Conservation (phyloP, 306 rosid species). For the Begonia fuchsioides region DNA sequence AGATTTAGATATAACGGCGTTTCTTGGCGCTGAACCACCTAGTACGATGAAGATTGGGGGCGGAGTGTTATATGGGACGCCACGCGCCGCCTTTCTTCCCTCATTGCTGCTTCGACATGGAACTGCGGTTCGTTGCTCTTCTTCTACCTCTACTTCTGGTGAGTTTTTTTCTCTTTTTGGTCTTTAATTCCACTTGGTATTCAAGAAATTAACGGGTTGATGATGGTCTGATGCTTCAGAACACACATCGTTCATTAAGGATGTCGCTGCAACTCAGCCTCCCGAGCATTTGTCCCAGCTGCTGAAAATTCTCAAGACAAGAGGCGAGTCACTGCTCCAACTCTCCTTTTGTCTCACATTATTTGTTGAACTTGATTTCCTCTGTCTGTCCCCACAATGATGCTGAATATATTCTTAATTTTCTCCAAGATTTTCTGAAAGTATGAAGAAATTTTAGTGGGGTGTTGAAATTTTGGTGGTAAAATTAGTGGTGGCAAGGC, state of each 20-base stretch:
- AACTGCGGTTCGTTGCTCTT: too few species aligned
- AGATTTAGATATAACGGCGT: too few species aligned
- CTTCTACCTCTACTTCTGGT: constrained; percentile 31
- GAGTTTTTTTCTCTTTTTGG: neutral
- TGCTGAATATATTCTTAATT: too few species aligned
- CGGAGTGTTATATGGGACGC: constrained; percentile 47
- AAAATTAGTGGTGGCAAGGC: too few species aligned
- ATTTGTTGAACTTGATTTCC: too few species aligned
- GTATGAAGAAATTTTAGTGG: too few species aligned
- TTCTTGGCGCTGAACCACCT: neutral
- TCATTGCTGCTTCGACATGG: constrained; percentile 32
- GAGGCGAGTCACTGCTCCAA: constrained; percentile 35
- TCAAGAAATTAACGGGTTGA: neutral
- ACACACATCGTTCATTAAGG: constrained; percentile 73
- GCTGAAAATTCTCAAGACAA: constrained; percentile 49
- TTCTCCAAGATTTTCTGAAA: neutral
- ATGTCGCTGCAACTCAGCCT: constrained; percentile 57
- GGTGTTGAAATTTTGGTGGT: neutral
- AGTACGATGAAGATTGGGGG: constrained; percentile 68
- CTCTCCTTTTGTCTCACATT: constrained; percentile 6
- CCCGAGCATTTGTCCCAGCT: constrained; percentile 65
- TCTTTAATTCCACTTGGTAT: constrained; percentile 1
- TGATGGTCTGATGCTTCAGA: constrained; percentile 25
- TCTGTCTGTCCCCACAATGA: too few species aligned
- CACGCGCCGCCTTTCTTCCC: constrained; percentile 52